A percentile compares a stretch with the other conserved stretches of the same genome.
Conservation (phyloP, 75 land plant genomes). For the Picea glauca region DNA sequence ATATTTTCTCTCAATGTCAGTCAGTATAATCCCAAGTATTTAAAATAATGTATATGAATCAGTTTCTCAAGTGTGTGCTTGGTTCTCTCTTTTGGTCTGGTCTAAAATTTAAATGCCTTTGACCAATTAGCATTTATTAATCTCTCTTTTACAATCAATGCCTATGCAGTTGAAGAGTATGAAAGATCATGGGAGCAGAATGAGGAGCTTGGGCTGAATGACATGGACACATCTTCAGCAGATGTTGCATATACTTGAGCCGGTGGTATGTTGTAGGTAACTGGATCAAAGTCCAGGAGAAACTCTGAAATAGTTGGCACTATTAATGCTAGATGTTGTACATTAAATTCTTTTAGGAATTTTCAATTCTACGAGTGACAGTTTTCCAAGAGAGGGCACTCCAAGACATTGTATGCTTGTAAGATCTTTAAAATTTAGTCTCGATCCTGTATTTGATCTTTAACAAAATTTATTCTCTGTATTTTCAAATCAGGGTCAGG, state of each 20-base stretch:
- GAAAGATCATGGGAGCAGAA: slow-evolving; percentile 96
- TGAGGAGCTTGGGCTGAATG: slow-evolving; percentile 93
- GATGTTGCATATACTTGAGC: slow-evolving; percentile 54
- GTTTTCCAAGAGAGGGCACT: no score
- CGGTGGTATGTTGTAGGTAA: no score
- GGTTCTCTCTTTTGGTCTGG: background rate
- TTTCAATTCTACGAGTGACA: no score
- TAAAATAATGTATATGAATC: background rate
- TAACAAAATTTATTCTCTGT: no score
- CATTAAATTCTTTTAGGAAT: no score
- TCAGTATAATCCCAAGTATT: background rate
- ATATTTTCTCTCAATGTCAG: background rate
- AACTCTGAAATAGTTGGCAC: no score
- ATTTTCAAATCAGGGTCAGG: no score
- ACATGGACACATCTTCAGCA: slow-evolving; percentile 94
- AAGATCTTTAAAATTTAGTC: no score
- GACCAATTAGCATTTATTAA: background rate
- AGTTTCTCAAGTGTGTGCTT: background rate
- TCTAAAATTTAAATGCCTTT: background rate
- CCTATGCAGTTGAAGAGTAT: slow-evolving; percentile 75
- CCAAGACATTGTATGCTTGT: no score
- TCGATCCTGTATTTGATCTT: no score
- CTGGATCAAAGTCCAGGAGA: no score
- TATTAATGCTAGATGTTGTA: no score
- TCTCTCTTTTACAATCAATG: background rate